Conservation (phyloP, 148 eudicot genomes). For the Spergularia marina region DNA sequence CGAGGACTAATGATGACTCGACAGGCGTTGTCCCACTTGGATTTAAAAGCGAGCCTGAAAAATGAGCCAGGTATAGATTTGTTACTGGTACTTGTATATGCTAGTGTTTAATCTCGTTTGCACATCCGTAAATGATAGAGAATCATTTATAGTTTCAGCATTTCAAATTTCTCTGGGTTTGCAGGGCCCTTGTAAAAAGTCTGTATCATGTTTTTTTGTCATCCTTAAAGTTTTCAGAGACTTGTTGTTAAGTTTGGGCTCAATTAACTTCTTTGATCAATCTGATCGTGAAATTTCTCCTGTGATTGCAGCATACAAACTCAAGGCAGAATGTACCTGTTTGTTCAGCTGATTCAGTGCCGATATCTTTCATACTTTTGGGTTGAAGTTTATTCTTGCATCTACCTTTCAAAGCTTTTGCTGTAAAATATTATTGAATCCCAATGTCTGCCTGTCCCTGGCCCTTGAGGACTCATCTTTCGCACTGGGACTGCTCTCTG, state of each 20-base stretch:
- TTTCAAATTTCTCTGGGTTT: too few species aligned
- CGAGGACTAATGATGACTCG: conserved; percentile 47
- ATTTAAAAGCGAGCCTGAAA: conserved; percentile 49
- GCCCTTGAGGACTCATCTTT: background rate
- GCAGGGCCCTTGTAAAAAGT: too few species aligned
- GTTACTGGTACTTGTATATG: background rate
- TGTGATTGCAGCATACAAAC: conserved; percentile 12
- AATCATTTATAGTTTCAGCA: background rate
- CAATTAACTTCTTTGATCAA: background rate
- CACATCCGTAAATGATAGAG: too few species aligned
- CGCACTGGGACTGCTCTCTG: background rate
- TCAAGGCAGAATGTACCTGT: conserved; percentile 4
- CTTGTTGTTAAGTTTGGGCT: background rate
- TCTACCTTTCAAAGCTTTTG: conserved; percentile 3
- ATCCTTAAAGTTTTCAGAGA: too few species aligned
- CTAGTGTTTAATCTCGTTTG: background rate
- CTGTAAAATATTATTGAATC: background rate
- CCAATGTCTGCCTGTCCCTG: background rate
- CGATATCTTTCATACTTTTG: conserved; percentile 16
- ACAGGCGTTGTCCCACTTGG: conserved; percentile 55
- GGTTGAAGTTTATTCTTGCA: conserved; percentile 16
- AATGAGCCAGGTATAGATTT: conserved; percentile 46
- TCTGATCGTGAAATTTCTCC: background rate
- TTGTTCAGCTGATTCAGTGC: conserved; percentile 3
- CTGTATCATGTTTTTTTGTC: too few species aligned